These are phyloP conservation scores for Ottelia alismoides DNA, from an alignment of 106 monocot species.

Conservation along the genomic window DNA sequence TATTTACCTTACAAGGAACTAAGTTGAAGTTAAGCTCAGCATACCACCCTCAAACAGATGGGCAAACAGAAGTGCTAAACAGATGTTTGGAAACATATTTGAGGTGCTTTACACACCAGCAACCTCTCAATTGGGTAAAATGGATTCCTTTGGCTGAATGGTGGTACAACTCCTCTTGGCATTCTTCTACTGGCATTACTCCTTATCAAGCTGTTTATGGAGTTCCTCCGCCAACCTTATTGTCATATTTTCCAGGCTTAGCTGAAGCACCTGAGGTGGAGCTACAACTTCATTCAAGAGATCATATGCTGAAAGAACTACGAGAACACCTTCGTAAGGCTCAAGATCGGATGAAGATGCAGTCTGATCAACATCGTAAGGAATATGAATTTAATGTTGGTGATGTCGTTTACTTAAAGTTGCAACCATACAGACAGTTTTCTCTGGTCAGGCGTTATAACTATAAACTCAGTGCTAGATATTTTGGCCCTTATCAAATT, in stretches of 20 bases:
- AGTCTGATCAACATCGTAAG: background rate
- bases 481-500: constrained; percentile 10
- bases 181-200: background rate
- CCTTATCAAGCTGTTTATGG: constrained; percentile 7
- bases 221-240: background rate
- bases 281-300: background rate
- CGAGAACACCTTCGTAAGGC: no score
- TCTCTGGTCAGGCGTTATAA: background rate
- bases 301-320: background rate
- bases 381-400: background rate
- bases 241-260: background rate
- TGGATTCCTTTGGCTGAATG: background rate
- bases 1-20: background rate
- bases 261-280: background rate
- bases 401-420: constrained; percentile 5
- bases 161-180: background rate
- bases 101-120: background rate
- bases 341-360: constrained; percentile 6
- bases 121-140: background rate
- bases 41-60: constrained; percentile 7
- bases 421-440: constrained; percentile 14
- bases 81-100: constrained; percentile 1
- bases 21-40: background rate
- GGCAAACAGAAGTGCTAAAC: constrained; percentile 3
- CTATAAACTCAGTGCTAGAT: background rate